phyloP scores from a whole-genome alignment of 495 filamentous ascomycete genomes.

The Neurospora tetrasperma region DNA sequence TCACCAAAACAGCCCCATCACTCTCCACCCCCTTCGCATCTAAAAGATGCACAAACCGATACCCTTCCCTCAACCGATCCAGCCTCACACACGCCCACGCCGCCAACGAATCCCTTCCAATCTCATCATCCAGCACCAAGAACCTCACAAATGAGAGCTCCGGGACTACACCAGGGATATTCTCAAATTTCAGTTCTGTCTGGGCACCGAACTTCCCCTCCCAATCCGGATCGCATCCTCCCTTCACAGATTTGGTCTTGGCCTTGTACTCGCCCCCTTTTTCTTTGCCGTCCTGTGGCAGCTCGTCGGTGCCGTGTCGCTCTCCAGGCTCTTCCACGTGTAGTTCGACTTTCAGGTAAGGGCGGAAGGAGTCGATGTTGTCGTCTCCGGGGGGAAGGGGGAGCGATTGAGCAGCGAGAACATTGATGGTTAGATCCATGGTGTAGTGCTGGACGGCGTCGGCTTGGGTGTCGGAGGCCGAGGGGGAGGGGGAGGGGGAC shows the following conservation, averaged over 20 bases:
- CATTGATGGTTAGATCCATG: constrained; percentile 42
- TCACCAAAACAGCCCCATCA: constrained; percentile 58
- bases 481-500: constrained; percentile 2
- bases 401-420: constrained; percentile 48
- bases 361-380: constrained; percentile 50
- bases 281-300: constrained; percentile 20
- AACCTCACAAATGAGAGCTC: constrained; percentile 78
- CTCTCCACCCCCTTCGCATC: constrained; percentile 52
- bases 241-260: constrained; percentile 47
- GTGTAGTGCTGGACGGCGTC: constrained; percentile 31
- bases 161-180: constrained; percentile 56
- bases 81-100: constrained; percentile 84
- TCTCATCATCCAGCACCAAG: constrained; percentile 72
- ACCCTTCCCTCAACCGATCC: constrained; percentile 64
- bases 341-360: constrained; percentile 73
- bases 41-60: constrained; percentile 63
- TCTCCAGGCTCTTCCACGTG: constrained; percentile 61
- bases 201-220: neutral
- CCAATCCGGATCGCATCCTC: constrained; percentile 56
- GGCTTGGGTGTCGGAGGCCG: constrained; percentile 13
- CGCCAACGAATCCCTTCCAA: constrained; percentile 63
- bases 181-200: constrained; percentile 45
- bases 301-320: constrained; percentile 27
- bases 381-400: constrained; percentile 45
- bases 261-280: constrained; percentile 59